These are phyloP conservation scores for Sporothrix globosa DNA, from an alignment of 2,329 filamentous ascomycete genomes.

Conservation along the genomic window DNA sequence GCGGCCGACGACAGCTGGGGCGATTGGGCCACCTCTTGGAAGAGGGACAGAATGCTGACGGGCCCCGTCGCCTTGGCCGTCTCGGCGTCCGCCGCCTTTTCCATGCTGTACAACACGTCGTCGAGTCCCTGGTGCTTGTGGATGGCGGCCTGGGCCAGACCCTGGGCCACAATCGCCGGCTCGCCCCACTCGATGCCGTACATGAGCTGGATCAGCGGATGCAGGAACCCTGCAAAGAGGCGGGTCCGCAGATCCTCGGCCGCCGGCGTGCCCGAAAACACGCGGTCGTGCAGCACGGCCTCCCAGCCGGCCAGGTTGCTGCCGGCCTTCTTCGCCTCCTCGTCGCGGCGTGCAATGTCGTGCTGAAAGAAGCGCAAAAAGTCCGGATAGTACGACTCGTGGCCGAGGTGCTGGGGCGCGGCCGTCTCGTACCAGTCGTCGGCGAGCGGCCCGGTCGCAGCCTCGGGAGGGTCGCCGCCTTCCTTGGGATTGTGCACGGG, in stretches of 20 bases:
- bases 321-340: conserved; percentile 42
- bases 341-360: conserved; percentile 63
- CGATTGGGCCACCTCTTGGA: conserved; percentile 62
- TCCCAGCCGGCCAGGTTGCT: conserved; percentile 46
- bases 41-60: conserved; percentile 58
- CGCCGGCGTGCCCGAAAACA: conserved; percentile 68
- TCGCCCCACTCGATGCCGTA: conserved; percentile 84
- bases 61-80: neutral
- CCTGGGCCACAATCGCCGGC: conserved; percentile 79
- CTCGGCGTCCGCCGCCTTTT: conserved; percentile 8
- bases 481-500: conserved; percentile 49
- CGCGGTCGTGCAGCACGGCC: conserved; percentile 63
- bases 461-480: conserved; percentile 43
- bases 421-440: conserved; percentile 57
- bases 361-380: conserved; percentile 76
- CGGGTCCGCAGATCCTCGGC: conserved; percentile 71
- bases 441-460: conserved; percentile 40
- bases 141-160: conserved; percentile 73
- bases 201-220: conserved; percentile 82
- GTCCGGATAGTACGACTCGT: conserved; percentile 66
- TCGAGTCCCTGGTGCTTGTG: conserved; percentile 51
- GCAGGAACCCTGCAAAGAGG: conserved; percentile 70
- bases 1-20: conserved; percentile 59
- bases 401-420: conserved; percentile 60
- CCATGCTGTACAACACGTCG: conserved; percentile 11